A percentile compares a stretch with the other conserved stretches of the same genome.
Conservation (phyloP, 805 yeast species). For the Kodamaea laetipori region DNA sequence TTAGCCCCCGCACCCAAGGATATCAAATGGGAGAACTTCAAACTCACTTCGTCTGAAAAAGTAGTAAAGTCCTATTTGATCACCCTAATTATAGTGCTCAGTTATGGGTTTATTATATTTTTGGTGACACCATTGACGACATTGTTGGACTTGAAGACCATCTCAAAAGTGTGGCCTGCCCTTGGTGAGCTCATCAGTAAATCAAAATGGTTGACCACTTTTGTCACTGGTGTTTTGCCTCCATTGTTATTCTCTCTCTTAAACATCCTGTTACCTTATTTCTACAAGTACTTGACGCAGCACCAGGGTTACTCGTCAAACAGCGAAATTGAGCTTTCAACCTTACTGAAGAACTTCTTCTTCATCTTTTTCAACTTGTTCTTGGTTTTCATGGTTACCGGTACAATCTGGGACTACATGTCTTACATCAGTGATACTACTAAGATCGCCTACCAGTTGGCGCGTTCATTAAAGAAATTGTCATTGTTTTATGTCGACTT, state of each 20-base stretch:
- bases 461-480: slow-evolving; percentile 51
- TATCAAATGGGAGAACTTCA: slow-evolving; percentile 48
- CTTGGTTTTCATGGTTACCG: slow-evolving; percentile 61
- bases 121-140: slow-evolving; percentile 60
- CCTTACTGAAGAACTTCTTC: slow-evolving; percentile 59
- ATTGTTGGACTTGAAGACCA: slow-evolving; percentile 55
- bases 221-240: slow-evolving; percentile 64
- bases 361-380: slow-evolving; percentile 63
- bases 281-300: slow-evolving; percentile 51
- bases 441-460: slow-evolving; percentile 56
- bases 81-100: slow-evolving; percentile 47
- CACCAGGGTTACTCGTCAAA: slow-evolving; percentile 57
- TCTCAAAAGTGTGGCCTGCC: slow-evolving; percentile 59
- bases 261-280: slow-evolving; percentile 56
- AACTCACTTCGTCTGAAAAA: slow-evolving; percentile 40
- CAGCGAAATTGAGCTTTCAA: slow-evolving; percentile 59
- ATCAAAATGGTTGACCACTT: slow-evolving; percentile 53
- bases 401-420: slow-evolving; percentile 61
- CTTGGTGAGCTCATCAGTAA: slow-evolving; percentile 54
- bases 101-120: slow-evolving; percentile 54
- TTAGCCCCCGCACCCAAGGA: slow-evolving; percentile 52
- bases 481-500: slow-evolving; percentile 59
- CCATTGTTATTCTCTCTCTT: slow-evolving; percentile 59
- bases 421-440: slow-evolving; percentile 60
- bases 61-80: slow-evolving; percentile 42